Evolutionary conservation across 148 eudicot species (phyloP), one percentile per base, ranked within the genome.

Genomic region (Talinum fruticosum): DNA sequence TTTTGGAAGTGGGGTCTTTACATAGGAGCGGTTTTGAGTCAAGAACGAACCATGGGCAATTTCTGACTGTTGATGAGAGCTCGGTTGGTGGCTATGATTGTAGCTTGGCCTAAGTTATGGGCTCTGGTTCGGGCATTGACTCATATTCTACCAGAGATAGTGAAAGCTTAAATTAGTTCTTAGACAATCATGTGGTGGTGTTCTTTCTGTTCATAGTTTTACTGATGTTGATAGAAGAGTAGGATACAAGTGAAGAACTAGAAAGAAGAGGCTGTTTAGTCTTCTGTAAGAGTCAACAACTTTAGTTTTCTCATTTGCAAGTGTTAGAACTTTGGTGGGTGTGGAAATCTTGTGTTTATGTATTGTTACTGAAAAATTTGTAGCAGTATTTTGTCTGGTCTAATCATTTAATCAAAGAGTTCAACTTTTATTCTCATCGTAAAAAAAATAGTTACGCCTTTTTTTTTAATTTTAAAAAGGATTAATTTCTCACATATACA

Each of bases 41-140:
- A 87, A 93, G 91, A 91, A 88, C 91, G 98, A 93, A 90, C 96
- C 97, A 57, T 54, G 75, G 80, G 75, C 84, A 75, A 77, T 81
- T 76, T 73, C 77, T 2, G 66, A 69, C 74, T 44, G 80, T 76
- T 65, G 66, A 12, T 5, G 8, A 32, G 57, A 76, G 64, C 69
- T 67, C 65, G 38, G 41, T 54, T 37, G 36, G 44, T 24, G 72
- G 26, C 32, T 23, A 57, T 57, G 12, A 28, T 57, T 57, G 23
- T 10, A 23, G 57, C 23, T 51, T 51, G 57, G 57, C 23, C 23
- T 51, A 15, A 47, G 57, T 51, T 51, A 19, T 51, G 32, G 66
- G 84, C 81, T 76, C 53, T 74, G 93, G 96, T 87, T 89, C 87
- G 91, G 93, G 91, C 81, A 88, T 88, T 89, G 96, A 89, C 91